Base-by-base conservation (phyloP, 1,284 basidiomycete genomes). In the Anthracocystis walkeri region DNA sequence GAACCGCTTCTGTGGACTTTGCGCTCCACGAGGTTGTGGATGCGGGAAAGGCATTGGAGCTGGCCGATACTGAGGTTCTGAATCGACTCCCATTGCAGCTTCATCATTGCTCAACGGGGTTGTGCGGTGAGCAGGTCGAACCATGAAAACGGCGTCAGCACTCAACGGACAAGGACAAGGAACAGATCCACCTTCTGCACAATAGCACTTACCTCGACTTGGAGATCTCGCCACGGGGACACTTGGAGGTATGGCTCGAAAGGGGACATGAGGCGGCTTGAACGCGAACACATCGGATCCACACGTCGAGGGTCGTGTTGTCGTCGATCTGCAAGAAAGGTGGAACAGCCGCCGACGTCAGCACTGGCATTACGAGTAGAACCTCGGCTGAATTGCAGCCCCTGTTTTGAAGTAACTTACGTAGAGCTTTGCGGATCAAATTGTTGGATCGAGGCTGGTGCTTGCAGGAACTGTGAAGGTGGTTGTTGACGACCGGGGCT, bases 231-330 rank as follows among this genome's bases (percentile, higher is more conserved):
- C 7, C 21, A 21, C 44, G 2, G 25, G 48, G 18, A 35, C 27
- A 4, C 18, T 20, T 2, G 70, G 70, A 2, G 44, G 27, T 31
- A 58, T 64, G 21, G 38, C 48, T 20, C 61, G 46, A n/a, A 63
- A 69, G 3, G 65, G 7, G 1, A 49, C 3, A 10, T 50, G 45
- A n/a, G 65, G 64, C 21, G 62, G 58, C 48, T 63, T 60, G 55
- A 55, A 66, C 2, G 72, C 66, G n/a, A 75, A 75, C 7, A 63
- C 14, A 4, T 62, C 58, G 11, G 72, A 75, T 14, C 20, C 65
- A n/a, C 49, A 27, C 6, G 66, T 63, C 20, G 62, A 62, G 7
- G 62, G 56, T 33, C 59, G 62, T 18, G 35, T 48, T 16, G 38
- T 44, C 12, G 29, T 41, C 16, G 57, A 38, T 21, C 60, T 60